A percentile compares a stretch with the other conserved stretches of the same genome.
phyloP scores from a whole-genome alignment of 2,329 filamentous ascomycete genomes.

The Talaromyces sp. region DNA sequence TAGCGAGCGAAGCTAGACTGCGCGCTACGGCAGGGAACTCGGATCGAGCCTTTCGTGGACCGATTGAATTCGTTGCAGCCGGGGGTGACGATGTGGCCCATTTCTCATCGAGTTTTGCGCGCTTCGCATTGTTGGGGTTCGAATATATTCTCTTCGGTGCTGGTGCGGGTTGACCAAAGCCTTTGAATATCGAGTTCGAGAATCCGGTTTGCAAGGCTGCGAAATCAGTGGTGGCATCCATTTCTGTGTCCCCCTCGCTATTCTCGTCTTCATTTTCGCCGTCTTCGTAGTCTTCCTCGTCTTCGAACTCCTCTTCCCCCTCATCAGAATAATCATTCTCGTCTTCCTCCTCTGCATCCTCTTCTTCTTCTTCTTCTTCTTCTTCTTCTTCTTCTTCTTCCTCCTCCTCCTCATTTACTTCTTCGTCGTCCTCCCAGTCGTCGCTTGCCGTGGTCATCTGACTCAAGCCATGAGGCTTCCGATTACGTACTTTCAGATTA shows the following conservation, averaged over 20 bases:
- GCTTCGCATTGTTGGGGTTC: slow-evolving; percentile 41
- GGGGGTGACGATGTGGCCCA: slow-evolving; percentile 35
- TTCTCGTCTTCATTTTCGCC: slow-evolving; percentile 38
- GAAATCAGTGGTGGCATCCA: slow-evolving; percentile 22
- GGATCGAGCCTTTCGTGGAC: slow-evolving; percentile 50
- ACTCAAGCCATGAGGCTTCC: slow-evolving; percentile 17
- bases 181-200: slow-evolving; percentile 32
- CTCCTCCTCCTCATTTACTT: slow-evolving; percentile 4
- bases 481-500: slow-evolving; percentile 17
- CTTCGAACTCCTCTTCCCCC: slow-evolving; percentile 23
- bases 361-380: slow-evolving; percentile 6
- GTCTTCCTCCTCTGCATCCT: slow-evolving; percentile 11
- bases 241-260: slow-evolving; percentile 31
- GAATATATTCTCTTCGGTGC: slow-evolving; percentile 39
- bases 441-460: slow-evolving; percentile 18
- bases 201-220: slow-evolving; percentile 27
- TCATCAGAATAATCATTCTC: slow-evolving; percentile 22
- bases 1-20: slow-evolving; percentile 58
- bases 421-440: slow-evolving; percentile 18
- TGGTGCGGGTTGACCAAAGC: slow-evolving; percentile 4
- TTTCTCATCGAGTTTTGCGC: slow-evolving; percentile 40
- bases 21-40: slow-evolving; percentile 69
- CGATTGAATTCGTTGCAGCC: slow-evolving; percentile 33
- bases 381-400: slow-evolving; percentile 14
- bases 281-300: slow-evolving; percentile 30